A percentile compares a stretch with the other conserved stretches of the same genome.
phyloP scores from a whole-genome alignment of 495 filamentous ascomycete species.

The Aspergillus sparsus region DNA sequence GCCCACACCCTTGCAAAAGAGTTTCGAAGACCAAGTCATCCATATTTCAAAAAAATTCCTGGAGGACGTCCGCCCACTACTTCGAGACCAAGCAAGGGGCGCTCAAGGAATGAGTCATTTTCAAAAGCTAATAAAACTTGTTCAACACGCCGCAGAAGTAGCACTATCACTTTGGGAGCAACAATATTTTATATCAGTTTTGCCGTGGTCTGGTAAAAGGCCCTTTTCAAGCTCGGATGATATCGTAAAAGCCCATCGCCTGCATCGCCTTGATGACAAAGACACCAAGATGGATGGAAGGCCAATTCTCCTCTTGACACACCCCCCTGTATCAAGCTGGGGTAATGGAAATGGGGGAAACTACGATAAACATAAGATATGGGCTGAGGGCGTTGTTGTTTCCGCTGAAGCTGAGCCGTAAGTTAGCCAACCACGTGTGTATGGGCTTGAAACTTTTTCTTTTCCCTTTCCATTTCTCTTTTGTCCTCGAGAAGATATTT shows the following conservation, averaged over 20 bases:
- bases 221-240: constrained; percentile 1
- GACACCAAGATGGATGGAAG: constrained; percentile 18
- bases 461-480: no score
- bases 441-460: no score
- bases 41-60: no score
- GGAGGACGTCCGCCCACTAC: neutral
- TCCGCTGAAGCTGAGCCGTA: no score
- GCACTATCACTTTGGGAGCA: constrained; percentile 21
- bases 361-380: constrained; percentile 21
- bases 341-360: constrained; percentile 20
- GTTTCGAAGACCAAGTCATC: no score
- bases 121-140: constrained; percentile 14
- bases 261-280: constrained; percentile 19
- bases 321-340: constrained; percentile 16
- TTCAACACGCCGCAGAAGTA: constrained; percentile 12
- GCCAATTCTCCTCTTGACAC: constrained; percentile 9
- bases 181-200: constrained; percentile 13
- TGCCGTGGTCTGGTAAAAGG: neutral
- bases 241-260: constrained; percentile 15
- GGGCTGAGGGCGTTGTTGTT: constrained; percentile 16
- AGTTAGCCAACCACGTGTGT: no score
- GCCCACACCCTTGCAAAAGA: no score
- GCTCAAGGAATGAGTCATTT: neutral
- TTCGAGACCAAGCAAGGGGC: neutral
- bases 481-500: no score